Base-by-base conservation (phyloP, 768 basidiomycete genomes). In the Termitomyces sp. region DNA sequence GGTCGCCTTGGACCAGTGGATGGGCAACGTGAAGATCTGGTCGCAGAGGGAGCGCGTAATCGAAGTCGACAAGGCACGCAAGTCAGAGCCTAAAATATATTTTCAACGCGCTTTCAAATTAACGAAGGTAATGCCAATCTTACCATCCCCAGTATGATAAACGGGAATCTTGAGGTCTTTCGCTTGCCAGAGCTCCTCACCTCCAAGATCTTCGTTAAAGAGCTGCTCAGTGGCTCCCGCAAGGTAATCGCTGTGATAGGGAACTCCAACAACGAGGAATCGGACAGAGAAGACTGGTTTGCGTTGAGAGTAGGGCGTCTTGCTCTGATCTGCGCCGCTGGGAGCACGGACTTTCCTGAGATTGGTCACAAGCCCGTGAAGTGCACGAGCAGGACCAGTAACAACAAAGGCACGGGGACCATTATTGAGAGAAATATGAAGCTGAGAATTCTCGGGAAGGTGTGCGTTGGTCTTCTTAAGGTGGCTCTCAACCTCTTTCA, bases 221-320 rank as follows among this genome's bases (percentile, higher is more conserved):
- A 97, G 75, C 73, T 86, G 90, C 64, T 94, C 84, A 2, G 93
- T 85, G 1, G 86, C 89, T 34, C 83, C 87, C 17, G 71, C 70
- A 58, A 99, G 80, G 74, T 98, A 96, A 20, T 79, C 78, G 74
- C 94, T 96, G 81, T 99, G 97, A 77, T 95, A 99, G 0, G 97
- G 97, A 2, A 95, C 96, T 57, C 87, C 90, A 69, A 99, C 91
- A n/a, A 93, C 89, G 68, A 99, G 78, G 81, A 98, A 99, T 49
- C 97, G 88, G 52, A 91, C 85, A 47, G 86, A 89, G 75, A 99
- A 98, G 5, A 93, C 91, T 6, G 92, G 88, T 76, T 96, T 96
- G 67, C 97, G 85, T 78, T 98, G 94, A 8, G 94, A 96, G 79
- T 89, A 96, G 10, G 95, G 92, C 3, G 85, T 79, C 77, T 97